These are phyloP conservation scores for Camellia sinensis DNA, from an alignment of 148 eudicot genomes.

Conservation along the genomic window DNA sequence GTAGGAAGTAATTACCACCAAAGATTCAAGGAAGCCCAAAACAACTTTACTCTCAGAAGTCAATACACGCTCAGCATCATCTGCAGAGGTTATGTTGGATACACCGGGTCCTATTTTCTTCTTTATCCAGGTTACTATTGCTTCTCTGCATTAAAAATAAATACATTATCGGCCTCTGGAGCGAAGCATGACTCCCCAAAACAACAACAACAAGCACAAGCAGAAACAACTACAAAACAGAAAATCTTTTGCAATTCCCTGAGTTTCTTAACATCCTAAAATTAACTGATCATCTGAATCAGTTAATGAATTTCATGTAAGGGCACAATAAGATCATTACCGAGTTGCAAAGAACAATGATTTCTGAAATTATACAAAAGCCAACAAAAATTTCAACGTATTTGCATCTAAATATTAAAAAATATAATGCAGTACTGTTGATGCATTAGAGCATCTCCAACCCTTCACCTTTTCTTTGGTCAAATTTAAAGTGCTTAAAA, in stretches of 20 bases:
- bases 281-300: background rate
- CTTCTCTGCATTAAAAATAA: conserved; percentile 54
- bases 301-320: background rate
- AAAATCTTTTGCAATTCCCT: background rate
- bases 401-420: too few species aligned
- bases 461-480: too few species aligned
- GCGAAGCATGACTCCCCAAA: background rate
- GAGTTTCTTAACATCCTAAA: background rate
- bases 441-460: too few species aligned
- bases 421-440: too few species aligned
- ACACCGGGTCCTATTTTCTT: conserved; percentile 90
- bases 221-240: background rate
- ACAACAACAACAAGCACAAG: background rate
- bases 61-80: conserved; percentile 74
- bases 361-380: background rate
- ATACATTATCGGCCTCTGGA: background rate
- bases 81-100: conserved; percentile 59
- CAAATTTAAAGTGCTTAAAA: too few species aligned
- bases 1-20: conserved; percentile 42
- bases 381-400: too few species aligned
- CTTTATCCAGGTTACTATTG: conserved; percentile 89
- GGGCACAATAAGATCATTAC: background rate
- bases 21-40: conserved; percentile 67
- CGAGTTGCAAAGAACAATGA: background rate
- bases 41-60: conserved; percentile 70